These are phyloP conservation scores for Nyssa sinensis DNA, from an alignment of 148 eudicot genomes.

Conservation along the genomic window DNA sequence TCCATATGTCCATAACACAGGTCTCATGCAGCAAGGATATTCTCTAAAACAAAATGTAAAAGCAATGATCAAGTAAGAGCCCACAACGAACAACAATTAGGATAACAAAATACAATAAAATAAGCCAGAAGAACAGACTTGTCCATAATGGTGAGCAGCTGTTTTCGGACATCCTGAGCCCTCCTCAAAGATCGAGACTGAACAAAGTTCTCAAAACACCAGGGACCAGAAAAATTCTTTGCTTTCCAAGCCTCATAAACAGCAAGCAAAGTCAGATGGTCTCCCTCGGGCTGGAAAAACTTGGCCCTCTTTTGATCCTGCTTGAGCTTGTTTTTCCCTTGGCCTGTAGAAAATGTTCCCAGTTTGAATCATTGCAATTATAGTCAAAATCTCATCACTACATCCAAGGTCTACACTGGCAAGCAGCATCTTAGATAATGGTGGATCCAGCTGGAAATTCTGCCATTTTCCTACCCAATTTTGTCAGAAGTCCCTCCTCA, in stretches of 20 bases:
- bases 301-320: conserved; percentile 91
- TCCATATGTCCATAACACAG: background rate
- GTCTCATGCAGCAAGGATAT: background rate
- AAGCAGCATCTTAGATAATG: conserved; percentile 86
- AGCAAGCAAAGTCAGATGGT: conserved; percentile 90
- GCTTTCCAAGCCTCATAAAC: conserved; percentile 99
- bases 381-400: conserved; percentile 89
- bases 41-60: background rate
- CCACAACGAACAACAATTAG: background rate
- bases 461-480: conserved; percentile 89
- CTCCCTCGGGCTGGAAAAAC: conserved; percentile 96
- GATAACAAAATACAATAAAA: background rate
- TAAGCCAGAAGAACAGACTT: conserved; percentile 48
- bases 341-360: conserved; percentile 91
- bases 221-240: conserved; percentile 80
- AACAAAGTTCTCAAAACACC: conserved; percentile 96
- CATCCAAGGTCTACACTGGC: conserved; percentile 97
- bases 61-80: conserved; percentile 3
- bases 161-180: conserved; percentile 96
- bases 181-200: conserved; percentile 91
- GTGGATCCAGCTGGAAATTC: conserved; percentile 94
- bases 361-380: conserved; percentile 93
- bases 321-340: conserved; percentile 96
- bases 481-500: conserved; percentile 92
- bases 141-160: conserved; percentile 93